phyloP scores from a whole-genome alignment of 306 rosid genomes.

The Ammopiptanthus mongolicus region DNA sequence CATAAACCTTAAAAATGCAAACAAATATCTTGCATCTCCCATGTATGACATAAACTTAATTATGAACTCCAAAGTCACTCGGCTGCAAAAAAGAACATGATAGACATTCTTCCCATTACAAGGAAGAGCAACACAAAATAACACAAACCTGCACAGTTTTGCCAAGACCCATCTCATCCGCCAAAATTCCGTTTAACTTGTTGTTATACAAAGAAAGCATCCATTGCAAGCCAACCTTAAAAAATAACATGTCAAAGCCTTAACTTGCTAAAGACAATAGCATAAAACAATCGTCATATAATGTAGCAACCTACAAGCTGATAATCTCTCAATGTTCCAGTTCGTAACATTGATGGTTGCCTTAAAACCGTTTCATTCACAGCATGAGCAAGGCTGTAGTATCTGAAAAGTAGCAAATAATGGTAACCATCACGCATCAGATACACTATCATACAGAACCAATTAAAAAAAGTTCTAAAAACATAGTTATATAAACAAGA shows the following conservation, averaged over 20 bases:
- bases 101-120: background rate
- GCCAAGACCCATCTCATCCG: conserved; percentile 99
- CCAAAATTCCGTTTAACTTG: conserved; percentile 94
- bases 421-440: background rate
- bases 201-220: conserved; percentile 99
- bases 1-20: background rate
- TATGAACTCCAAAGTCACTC: background rate
- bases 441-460: background rate
- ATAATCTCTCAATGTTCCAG: conserved; percentile 98
- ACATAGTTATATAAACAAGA: conserved; percentile 1
- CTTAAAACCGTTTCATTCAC: conserved; percentile 77
- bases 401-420: conserved; percentile 47
- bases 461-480: conserved; percentile 3
- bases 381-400: conserved; percentile 96
- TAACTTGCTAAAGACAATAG: conserved; percentile 1
- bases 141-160: conserved; percentile 93
- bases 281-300: conserved; percentile 8
- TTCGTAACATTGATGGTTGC: conserved; percentile 91
- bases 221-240: conserved; percentile 98
- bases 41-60: background rate
- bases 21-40: conserved; percentile 8
- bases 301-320: conserved; percentile 80
- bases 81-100: background rate
- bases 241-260: conserved; percentile 14
- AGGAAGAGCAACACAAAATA: background rate